phyloP scores from a whole-genome alignment of 108 stramenopile genomes.

The Nitzschia sp. region DNA sequence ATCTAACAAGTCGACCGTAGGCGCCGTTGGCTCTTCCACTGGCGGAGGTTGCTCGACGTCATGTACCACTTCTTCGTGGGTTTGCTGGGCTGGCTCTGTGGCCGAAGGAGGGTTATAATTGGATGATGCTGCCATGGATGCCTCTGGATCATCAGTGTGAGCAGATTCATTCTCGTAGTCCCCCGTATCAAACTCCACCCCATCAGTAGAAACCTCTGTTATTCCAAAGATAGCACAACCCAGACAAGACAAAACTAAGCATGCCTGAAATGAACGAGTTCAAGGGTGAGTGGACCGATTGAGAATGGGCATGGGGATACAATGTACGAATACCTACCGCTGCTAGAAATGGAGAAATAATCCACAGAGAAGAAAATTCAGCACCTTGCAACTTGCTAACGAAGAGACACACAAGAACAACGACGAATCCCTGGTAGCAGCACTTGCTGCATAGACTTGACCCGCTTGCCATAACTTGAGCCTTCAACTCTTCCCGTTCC shows the following conservation, averaged over 20 bases:
- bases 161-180: neutral
- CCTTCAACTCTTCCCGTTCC: slow-evolving; percentile 78
- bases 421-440: slow-evolving; percentile 74
- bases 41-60: slow-evolving; percentile 6
- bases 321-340: slow-evolving; percentile 31
- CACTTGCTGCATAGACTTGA: slow-evolving; percentile 65
- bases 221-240: slow-evolving; percentile 84
- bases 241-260: slow-evolving; percentile 73
- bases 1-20: slow-evolving; percentile 18
- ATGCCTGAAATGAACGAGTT: slow-evolving; percentile 22
- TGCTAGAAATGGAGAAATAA: slow-evolving; percentile 81
- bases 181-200: slow-evolving; percentile 35
- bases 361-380: slow-evolving; percentile 69
- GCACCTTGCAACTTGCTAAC: slow-evolving; percentile 82
- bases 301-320: neutral
- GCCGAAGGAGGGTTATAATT: slow-evolving; percentile 19
- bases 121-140: slow-evolving; percentile 9
- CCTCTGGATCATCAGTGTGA: slow-evolving; percentile 1
- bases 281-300: neutral
- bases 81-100: neutral
- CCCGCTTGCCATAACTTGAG: slow-evolving; percentile 61
- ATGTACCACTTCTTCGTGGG: neutral
- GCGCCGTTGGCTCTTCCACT: slow-evolving; percentile 2
- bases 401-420: slow-evolving; percentile 61
- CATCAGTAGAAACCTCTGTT: slow-evolving; percentile 53